Evolutionary conservation across 2,329 filamentous ascomycete species (phyloP), one percentile per base, ranked within the genome.

Genomic region (Purpureocillium takamizusanense): DNA sequence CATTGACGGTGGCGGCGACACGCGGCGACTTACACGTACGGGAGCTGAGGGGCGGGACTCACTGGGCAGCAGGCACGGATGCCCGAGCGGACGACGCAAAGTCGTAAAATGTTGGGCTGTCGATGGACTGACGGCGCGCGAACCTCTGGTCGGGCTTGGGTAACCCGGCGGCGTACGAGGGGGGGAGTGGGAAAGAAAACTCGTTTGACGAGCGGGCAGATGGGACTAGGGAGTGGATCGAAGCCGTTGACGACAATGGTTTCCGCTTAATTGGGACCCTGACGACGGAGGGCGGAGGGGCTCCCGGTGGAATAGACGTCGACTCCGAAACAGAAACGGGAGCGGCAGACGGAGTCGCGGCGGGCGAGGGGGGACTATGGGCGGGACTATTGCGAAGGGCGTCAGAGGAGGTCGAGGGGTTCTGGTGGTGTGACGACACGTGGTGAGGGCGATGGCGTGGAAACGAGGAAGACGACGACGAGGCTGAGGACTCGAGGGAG

Each of bases 71-170:
- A 43, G 42, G 42, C 31, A 38, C 41, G 21, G 43, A 46, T 21
- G 44, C 43, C 33, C 47, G 43, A 32, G 46, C 40, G 36, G 49
- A 43, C 15, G 49, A 40, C 31, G 70, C 69, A 49, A 75, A 77
- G 51, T 77, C 72, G 68, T 80, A 79, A 35, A 80, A 59, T 25
- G 74, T 78, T 43, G 75, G 76, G 53, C 75, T 79, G 55, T 80
- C 75, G 39, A 77, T 55, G 12, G 74, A 72, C 48, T 60, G 71
- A 25, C 70, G 68, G 43, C 75, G 66, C n/a, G 66, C 65, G 51
- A 74, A 76, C 36, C 74, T 60, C 44, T 69, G 65, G 35, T 70
- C 69, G n/a, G 73, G 70, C 44, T 64, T 63, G 31, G 65, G 29
- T 21, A 72, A 59, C 42, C 67, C 62, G 37, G 61, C 55, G 37